Evolutionary conservation across 225 moss, liverwort and hornwort genomes (phyloP), one percentile per base, ranked within the genome.

Genomic region (Asterella californica): DNA sequence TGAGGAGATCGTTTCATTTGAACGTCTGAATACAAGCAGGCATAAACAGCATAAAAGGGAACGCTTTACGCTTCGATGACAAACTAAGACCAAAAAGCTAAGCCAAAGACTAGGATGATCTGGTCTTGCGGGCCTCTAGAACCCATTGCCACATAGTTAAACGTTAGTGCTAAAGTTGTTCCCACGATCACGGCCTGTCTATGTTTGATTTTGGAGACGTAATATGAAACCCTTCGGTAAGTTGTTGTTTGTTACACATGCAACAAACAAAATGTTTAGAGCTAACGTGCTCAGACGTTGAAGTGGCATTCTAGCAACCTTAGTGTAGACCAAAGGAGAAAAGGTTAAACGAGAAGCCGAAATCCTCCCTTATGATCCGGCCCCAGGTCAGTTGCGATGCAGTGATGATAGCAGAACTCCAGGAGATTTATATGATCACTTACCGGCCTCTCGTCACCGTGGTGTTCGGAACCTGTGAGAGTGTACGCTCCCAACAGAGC

Each of bases 391-490:
- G 18, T 17, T 37, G 18, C 3, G 0, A 67, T 34, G 29, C 9
- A 37, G 2, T 4, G 18, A 34, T 29, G 19, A 67, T 8, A 9
- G 33, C 36, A 67, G 17, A 67, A 46, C 22, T 45, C 70, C 22
- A 36, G 36, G 25, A 24, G 9, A 38, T 42, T 19, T 38, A 45
- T 1, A 45, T 0, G 18, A 15, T 24, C 32, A 76, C 33, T 73
- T 74, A 83, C 82, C 52, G 82, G 82, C 57, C 68, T 80, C 74
- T 82, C 82, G 68, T 70, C 76, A 37, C 67, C 72, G 8, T 85
- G 53, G 30, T 86, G 79, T 33, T 81, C 80, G 0, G 21, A 59
- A 49, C 86, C 86, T 14, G 76, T 61, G 68, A 86, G 72, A 38
- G 53, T 74, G 74, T 83, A 86, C 6, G 76, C 64, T 73, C 48